Percentiles rank a stretch among this genome's conserved stretches.
Conservation (phyloP, 768 basidiomycete species). For the Rubroboletus satanas region DNA sequence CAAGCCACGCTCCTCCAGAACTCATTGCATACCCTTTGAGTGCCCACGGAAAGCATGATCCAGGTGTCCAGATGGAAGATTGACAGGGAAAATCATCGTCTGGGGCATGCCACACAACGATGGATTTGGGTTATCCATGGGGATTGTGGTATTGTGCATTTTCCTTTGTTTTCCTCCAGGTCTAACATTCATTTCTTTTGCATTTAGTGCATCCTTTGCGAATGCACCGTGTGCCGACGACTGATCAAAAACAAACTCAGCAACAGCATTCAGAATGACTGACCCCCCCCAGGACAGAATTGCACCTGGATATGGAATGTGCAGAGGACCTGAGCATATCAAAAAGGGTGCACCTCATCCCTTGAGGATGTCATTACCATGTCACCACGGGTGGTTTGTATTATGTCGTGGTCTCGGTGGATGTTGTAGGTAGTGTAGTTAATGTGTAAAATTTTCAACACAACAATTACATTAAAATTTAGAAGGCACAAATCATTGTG, state of each 20-base stretch:
- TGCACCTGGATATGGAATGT: no score
- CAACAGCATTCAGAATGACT: slow-evolving; percentile 7
- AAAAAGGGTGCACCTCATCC: no score
- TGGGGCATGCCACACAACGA: slow-evolving; percentile 20
- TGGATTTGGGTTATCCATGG: slow-evolving; percentile 11
- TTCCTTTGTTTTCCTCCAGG: slow-evolving; percentile 20
- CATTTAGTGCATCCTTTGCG: slow-evolving; percentile 24
- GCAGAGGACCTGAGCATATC: no score
- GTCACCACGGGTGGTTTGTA: neutral
- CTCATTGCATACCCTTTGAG: slow-evolving; percentile 11
- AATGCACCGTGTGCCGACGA: slow-evolving; percentile 26
- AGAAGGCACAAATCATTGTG: no score
- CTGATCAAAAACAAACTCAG: slow-evolving; percentile 24
- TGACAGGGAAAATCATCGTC: slow-evolving; percentile 30
- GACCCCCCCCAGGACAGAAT: no score
- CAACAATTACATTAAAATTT: no score
- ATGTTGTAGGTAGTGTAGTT: slow-evolving; percentile 22
- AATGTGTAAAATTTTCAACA: neutral
- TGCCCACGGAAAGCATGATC: slow-evolving; percentile 16
- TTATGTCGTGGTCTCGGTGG: slow-evolving; percentile 1
- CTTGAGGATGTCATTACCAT: no score
- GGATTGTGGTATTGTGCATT: slow-evolving; percentile 20
- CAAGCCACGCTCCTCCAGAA: slow-evolving; percentile 25
- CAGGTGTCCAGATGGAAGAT: neutral
- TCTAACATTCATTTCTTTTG: slow-evolving; percentile 26